These are phyloP conservation scores for Scheffersomyces titani DNA, from an alignment of 1,139 yeast genomes.

Conservation along the genomic window DNA sequence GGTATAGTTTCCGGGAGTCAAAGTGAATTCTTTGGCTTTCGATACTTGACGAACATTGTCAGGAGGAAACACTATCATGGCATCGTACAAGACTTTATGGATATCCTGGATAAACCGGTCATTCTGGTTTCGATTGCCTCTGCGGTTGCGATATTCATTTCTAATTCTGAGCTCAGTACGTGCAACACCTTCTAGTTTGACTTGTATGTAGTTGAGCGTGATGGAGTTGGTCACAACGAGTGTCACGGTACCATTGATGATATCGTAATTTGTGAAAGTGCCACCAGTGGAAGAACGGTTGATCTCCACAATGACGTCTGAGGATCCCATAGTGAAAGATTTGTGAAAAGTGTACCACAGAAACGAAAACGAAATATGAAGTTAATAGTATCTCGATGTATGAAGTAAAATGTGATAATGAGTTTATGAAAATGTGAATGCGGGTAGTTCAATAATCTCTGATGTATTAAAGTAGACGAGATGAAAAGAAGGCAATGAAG, in stretches of 20 bases:
- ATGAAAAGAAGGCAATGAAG: not conserved
- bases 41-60: slow-evolving; percentile 50
- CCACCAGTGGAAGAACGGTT: slow-evolving; percentile 39
- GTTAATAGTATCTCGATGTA: too few species aligned
- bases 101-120: slow-evolving; percentile 34
- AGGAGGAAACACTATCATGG: slow-evolving; percentile 63
- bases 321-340: slow-evolving; percentile 5
- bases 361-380: not conserved
- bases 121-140: not conserved
- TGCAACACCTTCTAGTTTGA: slow-evolving; percentile 60
- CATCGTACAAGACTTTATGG: slow-evolving; percentile 59
- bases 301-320: slow-evolving; percentile 38
- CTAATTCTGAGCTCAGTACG: slow-evolving; percentile 38
- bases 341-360: not conserved
- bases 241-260: slow-evolving; percentile 47
- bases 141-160: slow-evolving; percentile 8
- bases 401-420: not conserved
- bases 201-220: slow-evolving; percentile 52
- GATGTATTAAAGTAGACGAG: not conserved
- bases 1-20: slow-evolving; percentile 59
- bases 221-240: slow-evolving; percentile 49
- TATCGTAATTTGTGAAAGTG: slow-evolving; percentile 55
- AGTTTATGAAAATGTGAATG: not conserved
- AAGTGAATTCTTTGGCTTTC: slow-evolving; percentile 53
- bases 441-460: not conserved